Evolutionary conservation across 768 basidiomycete species (phyloP).

Genomic region (Pulveroboletus ravenelii): DNA sequence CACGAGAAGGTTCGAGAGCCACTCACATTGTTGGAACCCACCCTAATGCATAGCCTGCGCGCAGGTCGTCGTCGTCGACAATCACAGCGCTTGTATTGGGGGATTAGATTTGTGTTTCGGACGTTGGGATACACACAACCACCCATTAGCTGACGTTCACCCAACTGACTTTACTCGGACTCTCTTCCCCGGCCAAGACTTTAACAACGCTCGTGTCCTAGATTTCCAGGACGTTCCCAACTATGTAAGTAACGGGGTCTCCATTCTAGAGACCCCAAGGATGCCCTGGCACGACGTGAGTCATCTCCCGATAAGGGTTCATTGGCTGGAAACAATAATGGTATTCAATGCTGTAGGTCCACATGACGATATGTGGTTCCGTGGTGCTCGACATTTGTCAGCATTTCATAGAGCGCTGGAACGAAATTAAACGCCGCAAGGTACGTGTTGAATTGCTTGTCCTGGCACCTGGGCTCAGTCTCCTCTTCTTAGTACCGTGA

Average conservation of each 20-base stretch:
- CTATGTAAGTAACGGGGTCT: slow-evolving; percentile 66
- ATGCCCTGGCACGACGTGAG: slow-evolving; percentile 98
- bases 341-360: slow-evolving; percentile 54
- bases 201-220: slow-evolving; percentile 82
- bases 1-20: slow-evolving; percentile 63
- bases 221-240: slow-evolving; percentile 84
- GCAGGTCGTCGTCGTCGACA: slow-evolving; percentile 78
- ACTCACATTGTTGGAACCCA: not conserved
- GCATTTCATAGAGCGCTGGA: slow-evolving; percentile 92
- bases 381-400: slow-evolving; percentile 88
- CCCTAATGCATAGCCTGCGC: not conserved
- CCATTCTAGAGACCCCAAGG: slow-evolving; percentile 60
- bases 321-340: not conserved
- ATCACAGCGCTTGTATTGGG: slow-evolving; percentile 80
- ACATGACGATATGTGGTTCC: slow-evolving; percentile 79
- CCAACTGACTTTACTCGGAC: slow-evolving; percentile 78
- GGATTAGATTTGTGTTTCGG: slow-evolving; percentile 97
- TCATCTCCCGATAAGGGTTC: slow-evolving; percentile 4
- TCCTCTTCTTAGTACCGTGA: slow-evolving; percentile 28
- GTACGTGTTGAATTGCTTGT: slow-evolving; percentile 29
- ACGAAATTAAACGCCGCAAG: slow-evolving; percentile 82
- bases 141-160: slow-evolving; percentile 90
- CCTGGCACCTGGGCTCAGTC: slow-evolving; percentile 1
- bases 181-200: slow-evolving; percentile 92
- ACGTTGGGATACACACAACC: slow-evolving; percentile 90